Percentiles rank a stretch among this genome's conserved stretches.
Evolutionary conservation across 306 rosid genomes (phyloP).

Genomic region (Citrullus colocynthis): DNA sequence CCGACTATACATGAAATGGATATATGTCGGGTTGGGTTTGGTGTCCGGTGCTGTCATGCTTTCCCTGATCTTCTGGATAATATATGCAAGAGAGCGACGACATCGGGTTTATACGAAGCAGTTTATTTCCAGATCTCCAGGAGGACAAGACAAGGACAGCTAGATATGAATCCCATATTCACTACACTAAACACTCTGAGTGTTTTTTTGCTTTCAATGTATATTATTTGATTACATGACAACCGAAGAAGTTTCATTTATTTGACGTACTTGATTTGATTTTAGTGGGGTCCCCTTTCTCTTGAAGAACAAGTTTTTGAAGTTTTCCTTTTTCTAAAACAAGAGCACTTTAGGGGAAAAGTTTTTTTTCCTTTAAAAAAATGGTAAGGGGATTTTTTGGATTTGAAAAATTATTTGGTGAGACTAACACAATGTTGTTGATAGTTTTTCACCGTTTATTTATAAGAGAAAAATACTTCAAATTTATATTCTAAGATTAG

Average conservation of each 20-base stretch:
- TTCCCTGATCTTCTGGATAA: conserved; percentile 54
- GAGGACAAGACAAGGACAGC: conserved; percentile 14
- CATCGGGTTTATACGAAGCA: conserved; percentile 62
- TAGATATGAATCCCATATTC: neutral
- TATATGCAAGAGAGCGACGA: conserved; percentile 42
- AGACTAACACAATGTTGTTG: no score
- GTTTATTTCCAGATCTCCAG: conserved; percentile 12
- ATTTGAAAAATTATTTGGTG: no score
- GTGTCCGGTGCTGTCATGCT: conserved; percentile 57
- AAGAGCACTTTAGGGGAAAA: neutral
- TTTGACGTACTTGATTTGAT: neutral
- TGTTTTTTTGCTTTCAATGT: neutral
- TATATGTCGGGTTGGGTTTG: conserved; percentile 37
- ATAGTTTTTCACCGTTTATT: no score
- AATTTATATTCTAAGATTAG: no score
- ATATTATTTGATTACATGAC: neutral
- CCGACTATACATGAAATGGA: conserved; percentile 18
- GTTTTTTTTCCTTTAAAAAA: no score
- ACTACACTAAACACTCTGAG: neutral
- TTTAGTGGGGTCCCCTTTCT: neutral
- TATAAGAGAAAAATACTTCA: no score
- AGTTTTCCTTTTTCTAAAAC: neutral
- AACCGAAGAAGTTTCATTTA: neutral
- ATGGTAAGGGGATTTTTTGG: no score
- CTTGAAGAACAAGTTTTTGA: no score